phyloP scores from a whole-genome alignment of 2,329 filamentous ascomycete genomes.

The Colletotrichum caudatum region DNA sequence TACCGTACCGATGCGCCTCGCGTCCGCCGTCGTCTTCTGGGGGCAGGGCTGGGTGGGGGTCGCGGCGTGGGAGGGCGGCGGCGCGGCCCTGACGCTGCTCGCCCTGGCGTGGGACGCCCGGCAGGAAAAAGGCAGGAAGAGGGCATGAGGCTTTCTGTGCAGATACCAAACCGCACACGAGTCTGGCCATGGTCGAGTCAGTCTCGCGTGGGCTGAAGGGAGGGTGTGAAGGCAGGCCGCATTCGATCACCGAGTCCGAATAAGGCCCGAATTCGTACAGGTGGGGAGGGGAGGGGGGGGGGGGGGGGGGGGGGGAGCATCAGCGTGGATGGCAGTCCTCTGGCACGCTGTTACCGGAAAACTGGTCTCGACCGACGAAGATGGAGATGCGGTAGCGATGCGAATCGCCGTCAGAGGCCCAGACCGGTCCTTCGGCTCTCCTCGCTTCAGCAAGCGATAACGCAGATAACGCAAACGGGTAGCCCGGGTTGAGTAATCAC shows the following conservation, averaged over 20 bases:
- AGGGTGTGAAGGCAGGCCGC: not conserved
- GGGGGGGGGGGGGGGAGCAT: no score
- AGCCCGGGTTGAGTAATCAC: not conserved
- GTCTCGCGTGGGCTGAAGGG: no score
- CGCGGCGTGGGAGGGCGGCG: slow-evolving; percentile 46
- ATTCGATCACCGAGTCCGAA: not conserved
- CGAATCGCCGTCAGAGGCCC: not conserved
- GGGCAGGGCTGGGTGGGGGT: slow-evolving; percentile 46
- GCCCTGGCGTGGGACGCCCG: slow-evolving; percentile 14
- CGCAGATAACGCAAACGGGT: not conserved
- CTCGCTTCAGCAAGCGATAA: not conserved
- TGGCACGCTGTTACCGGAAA: not conserved
- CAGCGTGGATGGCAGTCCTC: not conserved
- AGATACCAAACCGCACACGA: not conserved
- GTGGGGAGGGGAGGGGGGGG: no score
- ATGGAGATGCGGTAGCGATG: not conserved
- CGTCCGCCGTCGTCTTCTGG: slow-evolving; percentile 48
- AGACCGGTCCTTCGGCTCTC: not conserved
- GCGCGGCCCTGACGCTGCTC: slow-evolving; percentile 39
- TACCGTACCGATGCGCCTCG: slow-evolving; percentile 50
- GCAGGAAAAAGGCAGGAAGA: not conserved
- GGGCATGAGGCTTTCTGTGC: not conserved
- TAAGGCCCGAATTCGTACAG: not conserved
- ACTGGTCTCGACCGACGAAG: not conserved
- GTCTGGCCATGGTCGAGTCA: not conserved